Conservation (phyloP, 2,329 filamentous ascomycete genomes). For the Magnaporthiopsis rhizophila region DNA sequence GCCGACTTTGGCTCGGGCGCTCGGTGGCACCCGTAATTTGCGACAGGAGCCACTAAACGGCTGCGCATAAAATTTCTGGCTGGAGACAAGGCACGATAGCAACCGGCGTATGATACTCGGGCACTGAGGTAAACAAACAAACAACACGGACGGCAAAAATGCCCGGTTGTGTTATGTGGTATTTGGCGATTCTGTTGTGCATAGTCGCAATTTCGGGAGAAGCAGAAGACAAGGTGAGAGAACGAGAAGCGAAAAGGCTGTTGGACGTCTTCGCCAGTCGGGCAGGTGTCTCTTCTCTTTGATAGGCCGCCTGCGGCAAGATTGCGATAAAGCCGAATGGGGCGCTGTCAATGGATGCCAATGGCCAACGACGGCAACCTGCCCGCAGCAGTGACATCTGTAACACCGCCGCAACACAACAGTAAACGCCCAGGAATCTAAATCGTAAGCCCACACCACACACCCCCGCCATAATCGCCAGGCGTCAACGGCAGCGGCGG, state of each 20-base stretch:
- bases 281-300: not conserved
- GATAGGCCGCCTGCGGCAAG: not conserved
- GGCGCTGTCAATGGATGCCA: no score
- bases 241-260: not conserved
- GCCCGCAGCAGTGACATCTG: not conserved
- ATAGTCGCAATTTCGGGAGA: not conserved
- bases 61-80: slow-evolving; percentile 12
- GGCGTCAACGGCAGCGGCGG: not conserved
- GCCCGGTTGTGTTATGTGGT: not conserved
- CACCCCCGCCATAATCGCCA: not conserved
- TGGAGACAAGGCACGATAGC: not conserved
- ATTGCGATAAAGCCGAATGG: not conserved
- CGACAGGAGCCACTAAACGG: slow-evolving; percentile 13
- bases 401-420: not conserved
- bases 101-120: not conserved
- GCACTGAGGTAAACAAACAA: not conserved
- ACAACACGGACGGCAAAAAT: not conserved
- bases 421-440: not conserved
- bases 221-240: not conserved
- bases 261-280: not conserved
- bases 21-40: slow-evolving; percentile 17
- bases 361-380: not conserved
- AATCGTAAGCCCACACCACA: not conserved
- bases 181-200: not conserved
- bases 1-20: slow-evolving; percentile 10